Percentiles rank a stretch among this genome's conserved stretches.
Conservation (phyloP, 345 rosid species). For the Salix viminalis region DNA sequence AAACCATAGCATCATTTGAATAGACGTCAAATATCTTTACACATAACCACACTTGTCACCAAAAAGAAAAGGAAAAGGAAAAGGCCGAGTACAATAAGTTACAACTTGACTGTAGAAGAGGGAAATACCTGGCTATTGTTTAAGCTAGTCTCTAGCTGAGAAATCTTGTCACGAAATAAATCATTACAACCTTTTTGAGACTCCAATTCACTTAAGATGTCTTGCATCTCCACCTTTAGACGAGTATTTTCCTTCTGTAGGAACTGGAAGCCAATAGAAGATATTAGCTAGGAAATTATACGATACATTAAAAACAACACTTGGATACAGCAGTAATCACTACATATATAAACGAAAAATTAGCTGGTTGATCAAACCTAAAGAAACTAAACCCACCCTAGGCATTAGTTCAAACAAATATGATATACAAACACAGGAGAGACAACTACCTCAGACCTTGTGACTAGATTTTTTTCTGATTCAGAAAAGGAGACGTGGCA, state of each 20-base stretch:
- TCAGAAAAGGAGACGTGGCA: slow-evolving; percentile 45
- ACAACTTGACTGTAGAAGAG: neutral
- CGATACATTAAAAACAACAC: slow-evolving; percentile 5
- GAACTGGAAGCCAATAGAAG: slow-evolving; percentile 39
- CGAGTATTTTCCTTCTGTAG: slow-evolving; percentile 65
- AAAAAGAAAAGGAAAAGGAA: neutral
- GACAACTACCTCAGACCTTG: slow-evolving; percentile 75
- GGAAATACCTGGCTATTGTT: slow-evolving; percentile 54
- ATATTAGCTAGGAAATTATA: neutral
- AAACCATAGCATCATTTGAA: neutral
- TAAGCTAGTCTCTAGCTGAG: slow-evolving; percentile 45
- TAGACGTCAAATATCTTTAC: neutral
- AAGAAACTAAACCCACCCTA: neutral
- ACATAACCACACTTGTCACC: neutral
- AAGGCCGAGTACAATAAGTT: neutral
- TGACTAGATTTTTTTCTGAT: slow-evolving; percentile 42
- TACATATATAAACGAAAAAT: neutral
- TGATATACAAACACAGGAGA: slow-evolving; percentile 29
- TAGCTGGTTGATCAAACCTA: neutral
- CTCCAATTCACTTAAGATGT: slow-evolving; percentile 45
- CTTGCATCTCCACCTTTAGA: slow-evolving; percentile 50
- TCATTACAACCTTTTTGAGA: slow-evolving; percentile 50
- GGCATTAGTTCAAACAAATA: neutral
- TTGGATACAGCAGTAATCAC: neutral
- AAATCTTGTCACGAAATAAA: slow-evolving; percentile 45